Percentiles rank a stretch among this genome's conserved stretches.
These are phyloP conservation scores for Microstegium vimineum DNA, from an alignment of 176 grass and related monocot genomes.

Conservation along the genomic window DNA sequence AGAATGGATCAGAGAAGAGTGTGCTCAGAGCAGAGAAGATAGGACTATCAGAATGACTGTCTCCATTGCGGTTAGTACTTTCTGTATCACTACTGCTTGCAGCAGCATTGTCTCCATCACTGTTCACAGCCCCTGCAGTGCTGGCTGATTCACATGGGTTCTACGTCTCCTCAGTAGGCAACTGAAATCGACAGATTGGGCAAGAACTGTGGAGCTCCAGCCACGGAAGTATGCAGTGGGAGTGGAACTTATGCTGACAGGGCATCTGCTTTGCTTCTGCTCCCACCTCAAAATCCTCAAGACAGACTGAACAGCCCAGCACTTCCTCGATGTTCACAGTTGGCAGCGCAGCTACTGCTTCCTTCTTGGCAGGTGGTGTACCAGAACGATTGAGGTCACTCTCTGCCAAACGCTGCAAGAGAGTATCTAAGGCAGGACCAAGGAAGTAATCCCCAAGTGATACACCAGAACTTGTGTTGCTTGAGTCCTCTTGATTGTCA, in stretches of 20 bases:
- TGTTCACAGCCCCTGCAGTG: background rate
- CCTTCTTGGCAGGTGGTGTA: conserved; percentile 77
- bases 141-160: conserved; percentile 46
- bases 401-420: conserved; percentile 81
- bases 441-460: conserved; percentile 83
- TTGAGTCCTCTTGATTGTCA: conserved; percentile 38
- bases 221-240: conserved; percentile 84
- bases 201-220: conserved; percentile 91
- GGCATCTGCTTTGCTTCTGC: conserved; percentile 78
- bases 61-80: conserved; percentile 18
- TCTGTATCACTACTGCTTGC: conserved; percentile 30
- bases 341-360: conserved; percentile 69
- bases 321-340: conserved; percentile 53
- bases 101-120: conserved; percentile 32
- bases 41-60: conserved; percentile 13
- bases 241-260: conserved; percentile 82
- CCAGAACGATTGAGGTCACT: conserved; percentile 71
- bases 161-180: conserved; percentile 67
- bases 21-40: conserved; percentile 34
- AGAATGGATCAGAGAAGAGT: conserved; percentile 31
- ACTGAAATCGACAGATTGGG: conserved; percentile 87
- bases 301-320: conserved; percentile 77
- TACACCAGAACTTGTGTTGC: conserved; percentile 31
- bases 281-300: conserved; percentile 81
- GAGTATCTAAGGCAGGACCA: conserved; percentile 73